Evolutionary conservation across 768 basidiomycete genomes (phyloP).

Genomic region (Infundibulicybe gibba): DNA sequence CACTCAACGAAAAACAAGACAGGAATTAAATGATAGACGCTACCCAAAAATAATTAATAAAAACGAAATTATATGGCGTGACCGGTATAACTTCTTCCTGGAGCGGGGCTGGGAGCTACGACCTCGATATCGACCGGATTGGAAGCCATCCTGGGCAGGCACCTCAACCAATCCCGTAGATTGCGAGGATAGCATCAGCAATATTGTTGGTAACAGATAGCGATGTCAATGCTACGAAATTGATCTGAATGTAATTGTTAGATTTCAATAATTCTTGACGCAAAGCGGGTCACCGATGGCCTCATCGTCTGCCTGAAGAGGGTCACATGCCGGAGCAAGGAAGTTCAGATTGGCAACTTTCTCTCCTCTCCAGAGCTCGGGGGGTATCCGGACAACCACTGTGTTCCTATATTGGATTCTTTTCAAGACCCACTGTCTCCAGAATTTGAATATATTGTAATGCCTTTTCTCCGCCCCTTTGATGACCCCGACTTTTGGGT

Average conservation of each 20-base stretch:
- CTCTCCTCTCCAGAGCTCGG: slow-evolving; percentile 5
- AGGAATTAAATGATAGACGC: neutral
- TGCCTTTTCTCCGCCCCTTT: slow-evolving; percentile 34
- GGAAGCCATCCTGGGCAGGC: slow-evolving; percentile 24
- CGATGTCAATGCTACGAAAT: neutral
- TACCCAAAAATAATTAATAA: neutral
- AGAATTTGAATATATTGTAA: slow-evolving; percentile 19
- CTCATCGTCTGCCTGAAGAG: slow-evolving; percentile 6
- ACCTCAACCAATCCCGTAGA: slow-evolving; percentile 3
- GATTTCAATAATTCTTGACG: slow-evolving; percentile 10
- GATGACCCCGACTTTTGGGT: slow-evolving; percentile 26
- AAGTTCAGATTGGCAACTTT: slow-evolving; percentile 6
- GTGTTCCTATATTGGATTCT: slow-evolving; percentile 14
- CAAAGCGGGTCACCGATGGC: slow-evolving; percentile 1
- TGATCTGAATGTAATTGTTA: too few relatives aligned
- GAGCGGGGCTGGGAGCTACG: slow-evolving; percentile 21
- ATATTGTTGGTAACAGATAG: neutral
- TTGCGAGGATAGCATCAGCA: slow-evolving; percentile 2
- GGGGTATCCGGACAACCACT: slow-evolving; percentile 7
- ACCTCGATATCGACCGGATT: slow-evolving; percentile 22
- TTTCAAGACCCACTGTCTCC: slow-evolving; percentile 10
- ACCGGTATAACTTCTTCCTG: slow-evolving; percentile 18
- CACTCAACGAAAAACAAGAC: neutral
- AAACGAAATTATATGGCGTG: slow-evolving; percentile 17
- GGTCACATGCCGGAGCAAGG: slow-evolving; percentile 5